A percentile compares a stretch with the other conserved stretches of the same genome.
These are phyloP conservation scores for Annulohypoxylon truncatum DNA, from an alignment of 2,329 filamentous ascomycete species.

Conservation along the genomic window DNA sequence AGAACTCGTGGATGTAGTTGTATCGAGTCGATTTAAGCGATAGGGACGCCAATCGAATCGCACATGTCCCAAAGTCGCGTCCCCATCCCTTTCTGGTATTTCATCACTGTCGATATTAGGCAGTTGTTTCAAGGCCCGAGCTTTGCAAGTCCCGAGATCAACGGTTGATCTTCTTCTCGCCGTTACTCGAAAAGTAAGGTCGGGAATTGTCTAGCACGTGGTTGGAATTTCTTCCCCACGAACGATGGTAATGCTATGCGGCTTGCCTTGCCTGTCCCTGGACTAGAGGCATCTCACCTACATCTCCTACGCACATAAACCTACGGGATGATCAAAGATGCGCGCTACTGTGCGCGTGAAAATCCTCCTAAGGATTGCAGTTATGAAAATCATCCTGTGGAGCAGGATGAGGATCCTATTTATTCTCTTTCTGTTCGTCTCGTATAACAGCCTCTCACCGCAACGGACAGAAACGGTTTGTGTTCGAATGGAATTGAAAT, in stretches of 20 bases:
- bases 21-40: constrained; percentile 14
- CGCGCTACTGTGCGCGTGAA: not conserved
- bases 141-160: constrained; percentile 30
- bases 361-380: not conserved
- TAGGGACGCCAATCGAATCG: constrained; percentile 10
- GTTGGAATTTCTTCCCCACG: constrained; percentile 34
- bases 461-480: too few species aligned
- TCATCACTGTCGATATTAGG: not conserved
- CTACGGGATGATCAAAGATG: constrained; percentile 7
- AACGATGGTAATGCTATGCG: constrained; percentile 13
- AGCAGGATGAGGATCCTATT: not conserved
- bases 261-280: constrained; percentile 23
- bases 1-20: constrained; percentile 1
- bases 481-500: too few species aligned
- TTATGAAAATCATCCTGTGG: not conserved
- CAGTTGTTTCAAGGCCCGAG: constrained; percentile 27
- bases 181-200: constrained; percentile 36
- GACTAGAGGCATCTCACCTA: constrained; percentile 9
- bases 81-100: constrained; percentile 5
- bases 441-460: not conserved
- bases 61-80: not conserved
- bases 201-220: constrained; percentile 35
- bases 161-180: constrained; percentile 29
- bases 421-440: constrained; percentile 1
- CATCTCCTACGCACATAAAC: constrained; percentile 4